Evolutionary conservation across 805 yeast genomes (phyloP).

Genomic region (Barnettozyma botsteinii): DNA sequence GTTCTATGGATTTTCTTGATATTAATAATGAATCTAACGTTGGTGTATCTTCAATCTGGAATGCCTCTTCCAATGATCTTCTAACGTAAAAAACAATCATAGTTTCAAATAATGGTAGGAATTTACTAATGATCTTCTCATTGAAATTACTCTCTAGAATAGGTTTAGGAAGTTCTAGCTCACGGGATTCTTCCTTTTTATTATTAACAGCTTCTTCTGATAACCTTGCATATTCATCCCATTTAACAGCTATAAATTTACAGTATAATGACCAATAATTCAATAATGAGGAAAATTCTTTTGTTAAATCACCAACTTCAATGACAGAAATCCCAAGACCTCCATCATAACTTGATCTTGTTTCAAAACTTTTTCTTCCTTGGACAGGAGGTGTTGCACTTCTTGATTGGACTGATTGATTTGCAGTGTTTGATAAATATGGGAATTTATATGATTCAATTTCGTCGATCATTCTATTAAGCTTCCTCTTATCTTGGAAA

Average conservation of each 20-base stretch:
- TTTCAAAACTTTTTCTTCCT: constrained; percentile 24
- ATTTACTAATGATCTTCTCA: constrained; percentile 45
- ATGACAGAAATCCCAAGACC: constrained; percentile 43
- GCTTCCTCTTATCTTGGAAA: constrained; percentile 64
- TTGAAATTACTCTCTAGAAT: constrained; percentile 49
- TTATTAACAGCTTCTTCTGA: too few relatives aligned
- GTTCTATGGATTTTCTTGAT: constrained; percentile 25
- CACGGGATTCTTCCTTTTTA: constrained; percentile 8
- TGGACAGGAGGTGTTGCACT: constrained; percentile 5
- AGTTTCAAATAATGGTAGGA: constrained; percentile 58
- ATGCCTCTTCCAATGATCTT: constrained; percentile 76
- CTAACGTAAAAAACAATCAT: constrained; percentile 63
- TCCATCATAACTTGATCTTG: constrained; percentile 31
- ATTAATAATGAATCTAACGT: constrained; percentile 35
- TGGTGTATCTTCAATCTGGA: constrained; percentile 74
- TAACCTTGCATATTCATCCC: constrained; percentile 41
- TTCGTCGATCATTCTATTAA: constrained; percentile 51
- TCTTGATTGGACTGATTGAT: constrained; percentile 3
- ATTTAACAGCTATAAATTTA: constrained; percentile 63
- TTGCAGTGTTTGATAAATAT: constrained; percentile 18
- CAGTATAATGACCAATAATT: constrained; percentile 83
- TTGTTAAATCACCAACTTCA: constrained; percentile 58
- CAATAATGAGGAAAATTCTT: constrained; percentile 69
- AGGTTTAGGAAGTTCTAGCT: constrained; percentile 44
- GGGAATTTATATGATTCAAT: constrained; percentile 52